phyloP scores from a whole-genome alignment of 176 grass and related monocot species.

The Musa acuminata region DNA sequence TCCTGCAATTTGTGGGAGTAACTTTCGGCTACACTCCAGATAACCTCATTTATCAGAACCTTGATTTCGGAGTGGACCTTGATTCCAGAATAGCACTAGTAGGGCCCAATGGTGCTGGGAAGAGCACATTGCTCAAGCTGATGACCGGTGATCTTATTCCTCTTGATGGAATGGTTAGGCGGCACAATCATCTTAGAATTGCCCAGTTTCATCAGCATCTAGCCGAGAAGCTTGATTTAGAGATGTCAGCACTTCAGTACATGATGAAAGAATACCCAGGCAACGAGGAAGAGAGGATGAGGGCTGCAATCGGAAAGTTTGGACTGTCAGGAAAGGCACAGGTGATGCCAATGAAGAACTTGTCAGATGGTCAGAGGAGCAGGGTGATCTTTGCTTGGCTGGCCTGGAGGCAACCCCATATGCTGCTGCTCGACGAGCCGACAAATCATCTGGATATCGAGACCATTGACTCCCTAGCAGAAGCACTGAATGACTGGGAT shows the following conservation, averaged over 20 bases:
- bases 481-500: conserved; percentile 85
- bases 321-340: conserved; percentile 75
- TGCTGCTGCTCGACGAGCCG: conserved; percentile 75
- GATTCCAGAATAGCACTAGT: conserved; percentile 77
- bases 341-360: conserved; percentile 92
- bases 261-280: conserved; percentile 89
- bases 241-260: conserved; percentile 58
- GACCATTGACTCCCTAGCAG: conserved; percentile 82
- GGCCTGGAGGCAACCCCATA: conserved; percentile 59
- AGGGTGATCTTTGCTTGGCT: conserved; percentile 80
- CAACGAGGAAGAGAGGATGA: conserved; percentile 79
- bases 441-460: conserved; percentile 90
- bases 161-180: conserved; percentile 75
- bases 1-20: conserved; percentile 85
- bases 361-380: conserved; percentile 80
- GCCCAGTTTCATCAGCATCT: conserved; percentile 85
- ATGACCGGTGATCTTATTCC: conserved; percentile 77
- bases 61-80: conserved; percentile 83
- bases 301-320: conserved; percentile 66
- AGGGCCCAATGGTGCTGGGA: conserved; percentile 82
- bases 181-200: conserved; percentile 86
- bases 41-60: conserved; percentile 68
- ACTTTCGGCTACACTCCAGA: conserved; percentile 76
- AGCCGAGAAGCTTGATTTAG: conserved; percentile 72
- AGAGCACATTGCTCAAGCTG: conserved; percentile 84